Percentiles rank a stretch among this genome's conserved stretches.
These are phyloP conservation scores for Eucalyptus pauciflora DNA, from an alignment of 345 rosid species.

Conservation along the genomic window DNA sequence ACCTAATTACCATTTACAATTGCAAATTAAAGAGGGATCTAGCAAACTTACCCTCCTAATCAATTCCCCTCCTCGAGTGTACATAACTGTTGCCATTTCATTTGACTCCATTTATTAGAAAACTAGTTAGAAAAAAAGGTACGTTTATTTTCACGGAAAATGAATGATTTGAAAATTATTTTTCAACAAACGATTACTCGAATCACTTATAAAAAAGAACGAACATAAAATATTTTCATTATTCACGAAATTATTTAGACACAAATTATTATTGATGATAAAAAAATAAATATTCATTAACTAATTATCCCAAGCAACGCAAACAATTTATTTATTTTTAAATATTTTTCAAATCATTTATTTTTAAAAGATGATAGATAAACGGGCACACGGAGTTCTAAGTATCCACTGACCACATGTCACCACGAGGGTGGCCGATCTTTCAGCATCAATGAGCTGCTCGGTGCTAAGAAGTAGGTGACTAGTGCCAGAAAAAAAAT, in stretches of 20 bases:
- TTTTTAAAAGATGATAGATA: background rate
- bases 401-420: background rate
- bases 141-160: rapidly evolving
- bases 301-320: rapidly evolving
- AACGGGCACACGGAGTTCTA: background rate
- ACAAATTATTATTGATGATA: background rate
- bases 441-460: background rate
- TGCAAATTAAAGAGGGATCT: background rate
- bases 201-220: no score
- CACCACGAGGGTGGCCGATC: background rate
- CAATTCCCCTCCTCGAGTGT: background rate
- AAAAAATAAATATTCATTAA: no score
- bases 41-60: background rate
- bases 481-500: background rate
- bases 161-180: background rate
- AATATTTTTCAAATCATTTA: no score
- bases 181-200: rapidly evolving
- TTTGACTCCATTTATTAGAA: background rate
- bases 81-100: background rate
- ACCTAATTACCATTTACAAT: background rate
- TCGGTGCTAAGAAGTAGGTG: background rate
- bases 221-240: no score
- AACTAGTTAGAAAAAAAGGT: background rate
- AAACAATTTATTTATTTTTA: no score
- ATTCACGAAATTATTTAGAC: no score